Percentiles rank a stretch among this genome's conserved stretches.
Conservation (phyloP, 305 asterid genomes). For the Lippia alba region DNA sequence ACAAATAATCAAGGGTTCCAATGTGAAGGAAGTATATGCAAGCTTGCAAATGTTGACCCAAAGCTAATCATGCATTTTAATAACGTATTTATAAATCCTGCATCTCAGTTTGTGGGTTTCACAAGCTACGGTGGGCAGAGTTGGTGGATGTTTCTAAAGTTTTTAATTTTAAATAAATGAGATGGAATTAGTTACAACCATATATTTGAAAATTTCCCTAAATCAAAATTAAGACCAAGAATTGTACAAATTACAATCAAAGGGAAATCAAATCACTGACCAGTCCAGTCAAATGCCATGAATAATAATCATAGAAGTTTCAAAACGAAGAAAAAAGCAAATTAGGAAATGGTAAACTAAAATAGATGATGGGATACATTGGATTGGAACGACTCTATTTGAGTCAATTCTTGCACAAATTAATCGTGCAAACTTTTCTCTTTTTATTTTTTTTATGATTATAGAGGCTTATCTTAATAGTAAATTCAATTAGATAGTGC, state of each 20-base stretch:
- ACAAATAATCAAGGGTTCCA: not conserved
- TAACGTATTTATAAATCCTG: not conserved
- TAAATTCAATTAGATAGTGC: no score
- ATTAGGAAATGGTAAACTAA: not conserved
- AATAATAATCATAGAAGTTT: constrained; percentile 1
- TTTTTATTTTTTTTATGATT: no score
- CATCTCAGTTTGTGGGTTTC: not conserved
- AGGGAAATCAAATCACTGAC: not conserved
- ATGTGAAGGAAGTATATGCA: constrained; percentile 1
- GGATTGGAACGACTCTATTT: not conserved
- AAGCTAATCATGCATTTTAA: not conserved
- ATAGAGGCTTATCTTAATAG: no score
- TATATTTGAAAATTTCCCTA: constrained; percentile 2
- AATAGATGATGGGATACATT: not conserved
- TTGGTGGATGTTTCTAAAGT: not conserved
- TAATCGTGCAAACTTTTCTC: not conserved
- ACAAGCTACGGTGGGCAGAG: not conserved
- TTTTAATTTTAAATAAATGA: not conserved
- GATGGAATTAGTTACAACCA: not conserved
- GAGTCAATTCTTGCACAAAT: not conserved
- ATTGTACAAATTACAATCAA: not conserved
- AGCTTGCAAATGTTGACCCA: constrained; percentile 28
- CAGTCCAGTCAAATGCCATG: constrained; percentile 24
- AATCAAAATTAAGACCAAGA: not conserved
- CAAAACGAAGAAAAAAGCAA: not conserved